Percentiles rank a stretch among this genome's conserved stretches.
Evolutionary conservation across 148 eudicot species (phyloP).

Genomic region (Chenopodium formosanum): DNA sequence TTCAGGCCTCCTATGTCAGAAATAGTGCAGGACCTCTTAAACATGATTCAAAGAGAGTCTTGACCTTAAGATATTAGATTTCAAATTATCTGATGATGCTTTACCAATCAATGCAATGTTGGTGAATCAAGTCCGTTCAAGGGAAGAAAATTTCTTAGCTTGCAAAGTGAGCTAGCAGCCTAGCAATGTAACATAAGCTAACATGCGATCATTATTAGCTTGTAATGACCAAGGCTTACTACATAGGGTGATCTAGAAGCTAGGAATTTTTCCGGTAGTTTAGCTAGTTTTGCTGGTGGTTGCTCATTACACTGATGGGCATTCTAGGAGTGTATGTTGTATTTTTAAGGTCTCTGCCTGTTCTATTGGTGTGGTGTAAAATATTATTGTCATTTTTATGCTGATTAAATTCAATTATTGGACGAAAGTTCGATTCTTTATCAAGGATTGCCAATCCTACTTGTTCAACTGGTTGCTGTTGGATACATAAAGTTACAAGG

Average conservation of each 20-base stretch:
- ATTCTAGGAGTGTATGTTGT: slow-evolving; percentile 13
- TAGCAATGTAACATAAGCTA: slow-evolving; percentile 17
- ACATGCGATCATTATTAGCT: neutral
- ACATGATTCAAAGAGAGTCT: slow-evolving; percentile 53
- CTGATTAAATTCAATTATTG: slow-evolving; percentile 9
- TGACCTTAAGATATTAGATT: slow-evolving; percentile 1
- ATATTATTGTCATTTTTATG: neutral
- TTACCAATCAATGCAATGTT: neutral
- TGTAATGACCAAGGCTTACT: neutral
- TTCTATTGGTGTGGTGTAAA: slow-evolving; percentile 17
- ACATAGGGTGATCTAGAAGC: neutral
- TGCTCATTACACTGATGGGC: slow-evolving; percentile 35
- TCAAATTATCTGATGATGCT: neutral
- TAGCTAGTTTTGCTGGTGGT: neutral
- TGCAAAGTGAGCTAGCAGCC: slow-evolving; percentile 6
- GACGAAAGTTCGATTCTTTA: slow-evolving; percentile 5
- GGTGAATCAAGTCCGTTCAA: neutral
- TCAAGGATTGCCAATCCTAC: neutral
- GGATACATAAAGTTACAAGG: no score
- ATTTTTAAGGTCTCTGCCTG: slow-evolving; percentile 6
- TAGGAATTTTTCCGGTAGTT: neutral
- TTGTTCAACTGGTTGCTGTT: neutral
- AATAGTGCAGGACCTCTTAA: slow-evolving; percentile 68
- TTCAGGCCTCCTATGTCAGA: slow-evolving; percentile 98
- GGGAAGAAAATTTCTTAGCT: neutral